A percentile compares a stretch with the other conserved stretches of the same genome.
Evolutionary conservation across 2,329 filamentous ascomycete genomes (phyloP).

Genomic region (Colletotrichum somersetense): DNA sequence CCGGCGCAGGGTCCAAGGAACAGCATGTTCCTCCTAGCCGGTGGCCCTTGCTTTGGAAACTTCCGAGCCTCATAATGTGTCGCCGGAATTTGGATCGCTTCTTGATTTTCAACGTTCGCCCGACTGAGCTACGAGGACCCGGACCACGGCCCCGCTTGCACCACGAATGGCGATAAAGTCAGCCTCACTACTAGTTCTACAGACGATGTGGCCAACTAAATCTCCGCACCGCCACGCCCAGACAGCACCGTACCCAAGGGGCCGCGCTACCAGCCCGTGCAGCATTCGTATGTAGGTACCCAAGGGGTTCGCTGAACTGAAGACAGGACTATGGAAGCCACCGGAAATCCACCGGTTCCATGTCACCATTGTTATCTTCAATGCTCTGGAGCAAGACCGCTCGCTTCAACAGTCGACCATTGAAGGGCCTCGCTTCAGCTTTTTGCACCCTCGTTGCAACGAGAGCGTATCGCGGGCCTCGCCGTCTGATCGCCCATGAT

Average conservation of each 20-base stretch:
- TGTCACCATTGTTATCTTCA: no score
- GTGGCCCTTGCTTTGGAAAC: constrained; percentile 10
- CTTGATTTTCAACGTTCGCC: constrained; percentile 14
- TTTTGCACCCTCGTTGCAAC: not conserved
- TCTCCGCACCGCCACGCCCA: not conserved
- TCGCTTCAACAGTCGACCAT: no score
- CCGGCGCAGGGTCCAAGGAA: constrained; percentile 29
- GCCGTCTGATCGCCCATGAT: not conserved
- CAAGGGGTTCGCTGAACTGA: no score
- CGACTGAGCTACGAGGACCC: not conserved
- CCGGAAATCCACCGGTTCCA: no score
- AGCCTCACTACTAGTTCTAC: not conserved
- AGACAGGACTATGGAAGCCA: no score
- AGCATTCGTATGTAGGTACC: constrained; percentile 4
- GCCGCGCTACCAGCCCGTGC: not conserved
- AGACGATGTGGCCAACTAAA: constrained; percentile 19
- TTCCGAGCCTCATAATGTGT: constrained; percentile 4
- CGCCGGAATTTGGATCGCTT: constrained; percentile 2
- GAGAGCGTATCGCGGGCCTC: not conserved
- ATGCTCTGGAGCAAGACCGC: no score
- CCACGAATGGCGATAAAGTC: no score
- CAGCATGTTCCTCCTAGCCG: constrained; percentile 4
- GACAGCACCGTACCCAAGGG: constrained; percentile 16
- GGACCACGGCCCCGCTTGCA: not conserved
- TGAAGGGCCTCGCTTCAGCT: no score